These are phyloP conservation scores for Lactifluus volemus DNA, from an alignment of 768 basidiomycete genomes.

Conservation along the genomic window DNA sequence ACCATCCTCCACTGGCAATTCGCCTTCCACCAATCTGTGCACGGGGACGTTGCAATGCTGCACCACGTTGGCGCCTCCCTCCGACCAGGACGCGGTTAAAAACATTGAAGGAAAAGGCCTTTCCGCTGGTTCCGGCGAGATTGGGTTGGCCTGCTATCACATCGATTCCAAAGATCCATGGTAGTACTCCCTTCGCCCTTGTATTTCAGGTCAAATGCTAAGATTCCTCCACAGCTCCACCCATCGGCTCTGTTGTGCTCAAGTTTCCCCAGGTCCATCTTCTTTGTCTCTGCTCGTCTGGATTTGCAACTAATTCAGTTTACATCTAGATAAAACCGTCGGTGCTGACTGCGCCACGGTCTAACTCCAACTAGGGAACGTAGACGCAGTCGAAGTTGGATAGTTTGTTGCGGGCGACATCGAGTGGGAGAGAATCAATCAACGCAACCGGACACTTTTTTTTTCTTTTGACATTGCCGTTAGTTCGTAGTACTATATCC, in stretches of 20 bases:
- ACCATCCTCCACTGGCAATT: neutral
- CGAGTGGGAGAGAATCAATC: no score
- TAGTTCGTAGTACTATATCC: neutral
- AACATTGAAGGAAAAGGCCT: neutral
- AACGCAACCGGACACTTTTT: neutral
- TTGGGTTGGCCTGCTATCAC: neutral
- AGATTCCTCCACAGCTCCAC: neutral
- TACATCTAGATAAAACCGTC: no score
- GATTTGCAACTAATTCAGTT: no score
- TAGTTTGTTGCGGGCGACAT: neutral
- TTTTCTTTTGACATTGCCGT: neutral
- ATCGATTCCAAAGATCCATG: neutral
- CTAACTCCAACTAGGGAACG: no score
- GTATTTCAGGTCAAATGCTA: neutral
- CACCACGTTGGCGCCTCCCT: neutral
- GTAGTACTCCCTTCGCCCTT: neutral
- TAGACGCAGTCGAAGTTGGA: neutral
- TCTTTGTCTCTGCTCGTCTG: no score
- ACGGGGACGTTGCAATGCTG: neutral
- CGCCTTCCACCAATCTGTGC: neutral
- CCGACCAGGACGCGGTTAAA: rapidly evolving
- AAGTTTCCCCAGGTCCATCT: neutral
- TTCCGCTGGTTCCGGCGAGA: no score
- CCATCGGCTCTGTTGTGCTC: neutral
- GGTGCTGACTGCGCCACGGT: no score